Conservation (phyloP, 2,329 filamentous ascomycete genomes). For the Paramyrothecium sp. region DNA sequence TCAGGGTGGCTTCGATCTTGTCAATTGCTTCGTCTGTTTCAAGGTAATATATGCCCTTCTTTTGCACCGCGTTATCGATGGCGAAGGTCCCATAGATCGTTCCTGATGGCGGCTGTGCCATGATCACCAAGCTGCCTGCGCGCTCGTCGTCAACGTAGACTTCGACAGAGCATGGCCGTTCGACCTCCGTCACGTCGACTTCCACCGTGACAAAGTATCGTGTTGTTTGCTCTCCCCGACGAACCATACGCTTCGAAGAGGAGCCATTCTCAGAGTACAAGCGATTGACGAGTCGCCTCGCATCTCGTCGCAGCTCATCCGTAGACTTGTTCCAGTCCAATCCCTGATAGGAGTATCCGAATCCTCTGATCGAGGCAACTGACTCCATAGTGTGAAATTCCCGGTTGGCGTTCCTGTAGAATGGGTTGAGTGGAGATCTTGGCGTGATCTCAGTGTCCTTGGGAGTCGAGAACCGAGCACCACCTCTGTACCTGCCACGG, state of each 20-base stretch:
- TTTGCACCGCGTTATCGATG: constrained; percentile 63
- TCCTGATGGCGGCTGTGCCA: constrained; percentile 31
- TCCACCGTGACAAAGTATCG: constrained; percentile 33
- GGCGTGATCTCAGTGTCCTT: constrained; percentile 37
- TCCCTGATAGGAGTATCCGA: constrained; percentile 39
- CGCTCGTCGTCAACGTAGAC: constrained; percentile 29
- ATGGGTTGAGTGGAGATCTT: constrained; percentile 48
- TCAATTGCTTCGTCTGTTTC: constrained; percentile 19
- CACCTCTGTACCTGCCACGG: constrained; percentile 28
- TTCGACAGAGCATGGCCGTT: constrained; percentile 31
- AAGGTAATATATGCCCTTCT: constrained; percentile 43
- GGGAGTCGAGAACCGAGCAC: constrained; percentile 38
- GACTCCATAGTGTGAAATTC: constrained; percentile 40
- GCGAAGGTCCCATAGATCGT: constrained; percentile 31
- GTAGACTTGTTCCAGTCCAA: constrained; percentile 30
- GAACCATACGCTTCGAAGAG: not conserved
- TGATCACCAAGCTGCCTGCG: constrained; percentile 32
- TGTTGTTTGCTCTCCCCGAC: constrained; percentile 13
- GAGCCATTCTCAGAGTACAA: constrained; percentile 20
- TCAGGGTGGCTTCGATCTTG: constrained; percentile 22
- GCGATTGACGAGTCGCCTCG: constrained; percentile 29
- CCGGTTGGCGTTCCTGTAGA: constrained; percentile 35
- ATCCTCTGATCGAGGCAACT: constrained; percentile 26
- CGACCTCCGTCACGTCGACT: constrained; percentile 31
- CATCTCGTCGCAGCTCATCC: constrained; percentile 26